Percentiles rank a stretch among this genome's conserved stretches.
These are phyloP conservation scores for Suhomyces taliae DNA, from an alignment of 1,139 yeast genomes.

Conservation along the genomic window DNA sequence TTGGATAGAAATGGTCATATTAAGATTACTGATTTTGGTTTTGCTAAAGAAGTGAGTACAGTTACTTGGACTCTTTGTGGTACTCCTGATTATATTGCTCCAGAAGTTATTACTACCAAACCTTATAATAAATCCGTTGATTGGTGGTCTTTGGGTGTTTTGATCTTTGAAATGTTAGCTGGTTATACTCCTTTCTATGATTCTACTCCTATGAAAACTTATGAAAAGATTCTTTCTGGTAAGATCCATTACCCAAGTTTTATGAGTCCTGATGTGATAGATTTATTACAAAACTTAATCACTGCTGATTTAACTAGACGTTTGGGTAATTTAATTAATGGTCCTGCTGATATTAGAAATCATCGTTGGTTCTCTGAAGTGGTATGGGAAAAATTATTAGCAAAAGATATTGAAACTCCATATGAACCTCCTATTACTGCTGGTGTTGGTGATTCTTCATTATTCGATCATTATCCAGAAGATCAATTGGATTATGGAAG, in stretches of 20 bases:
- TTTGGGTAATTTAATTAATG: constrained; percentile 58
- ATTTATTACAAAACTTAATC: constrained; percentile 50
- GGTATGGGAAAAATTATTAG: constrained; percentile 57
- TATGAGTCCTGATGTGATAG: constrained; percentile 52
- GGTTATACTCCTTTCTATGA: constrained; percentile 65
- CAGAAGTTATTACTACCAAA: constrained; percentile 61
- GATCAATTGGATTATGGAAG: constrained; percentile 57
- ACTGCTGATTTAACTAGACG: constrained; percentile 57
- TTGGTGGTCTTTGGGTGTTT: constrained; percentile 65
- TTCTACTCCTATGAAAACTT: constrained; percentile 61
- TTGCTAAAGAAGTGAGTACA: constrained; percentile 59
- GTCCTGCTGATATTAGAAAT: constrained; percentile 56
- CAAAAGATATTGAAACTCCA: constrained; percentile 61
- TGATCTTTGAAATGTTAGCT: constrained; percentile 61
- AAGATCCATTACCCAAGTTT: constrained; percentile 52
- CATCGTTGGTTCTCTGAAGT: constrained; percentile 64
- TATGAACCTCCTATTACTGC: constrained; percentile 64
- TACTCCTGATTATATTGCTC: constrained; percentile 65
- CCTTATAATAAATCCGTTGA: constrained; percentile 64
- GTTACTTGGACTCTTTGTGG: constrained; percentile 65
- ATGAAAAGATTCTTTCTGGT: constrained; percentile 57
- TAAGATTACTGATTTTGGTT: constrained; percentile 61
- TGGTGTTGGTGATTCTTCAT: constrained; percentile 65
- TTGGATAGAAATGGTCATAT: constrained; percentile 61
- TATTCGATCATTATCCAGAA: constrained; percentile 60